Conservation (phyloP, 2,329 filamentous ascomycete species). For the Clonostachys solani region DNA sequence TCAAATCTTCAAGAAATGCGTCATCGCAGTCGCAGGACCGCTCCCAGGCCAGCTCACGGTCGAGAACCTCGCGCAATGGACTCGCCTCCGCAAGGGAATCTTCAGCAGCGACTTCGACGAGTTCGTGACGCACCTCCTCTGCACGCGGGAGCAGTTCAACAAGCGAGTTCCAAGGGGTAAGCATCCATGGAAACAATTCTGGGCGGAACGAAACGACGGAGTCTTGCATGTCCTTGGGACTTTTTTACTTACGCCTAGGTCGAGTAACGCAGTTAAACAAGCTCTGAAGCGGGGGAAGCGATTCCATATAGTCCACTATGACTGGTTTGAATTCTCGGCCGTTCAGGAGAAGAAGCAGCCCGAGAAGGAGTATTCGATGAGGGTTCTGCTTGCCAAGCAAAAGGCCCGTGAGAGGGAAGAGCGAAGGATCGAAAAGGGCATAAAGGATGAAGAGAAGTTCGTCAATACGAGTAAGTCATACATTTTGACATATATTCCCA, state of each 20-base stretch:
- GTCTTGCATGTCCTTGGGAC: background rate
- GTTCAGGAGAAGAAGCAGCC: constrained; percentile 20
- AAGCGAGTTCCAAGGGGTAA: constrained; percentile 29
- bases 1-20: constrained; percentile 44
- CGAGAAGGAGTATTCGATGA: constrained; percentile 36
- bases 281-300: constrained; percentile 26
- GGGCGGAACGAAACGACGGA: background rate
- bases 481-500: background rate
- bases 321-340: constrained; percentile 49
- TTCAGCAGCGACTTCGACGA: constrained; percentile 47
- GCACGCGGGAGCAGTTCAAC: constrained; percentile 57
- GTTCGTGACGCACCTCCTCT: constrained; percentile 69
- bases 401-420: constrained; percentile 22
- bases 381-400: constrained; percentile 17
- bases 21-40: constrained; percentile 54
- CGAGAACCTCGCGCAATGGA: constrained; percentile 62
- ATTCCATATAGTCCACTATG: constrained; percentile 37
- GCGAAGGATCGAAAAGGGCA: constrained; percentile 29
- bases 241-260: constrained; percentile 8
- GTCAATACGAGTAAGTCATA: constrained; percentile 44
- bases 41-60: constrained; percentile 44
- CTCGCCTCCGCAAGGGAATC: constrained; percentile 55
- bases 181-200: background rate
- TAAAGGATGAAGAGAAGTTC: constrained; percentile 31
- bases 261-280: constrained; percentile 16